phyloP scores from a whole-genome alignment of 2,329 filamentous ascomycete genomes.

The Xylaria multiplex region DNA sequence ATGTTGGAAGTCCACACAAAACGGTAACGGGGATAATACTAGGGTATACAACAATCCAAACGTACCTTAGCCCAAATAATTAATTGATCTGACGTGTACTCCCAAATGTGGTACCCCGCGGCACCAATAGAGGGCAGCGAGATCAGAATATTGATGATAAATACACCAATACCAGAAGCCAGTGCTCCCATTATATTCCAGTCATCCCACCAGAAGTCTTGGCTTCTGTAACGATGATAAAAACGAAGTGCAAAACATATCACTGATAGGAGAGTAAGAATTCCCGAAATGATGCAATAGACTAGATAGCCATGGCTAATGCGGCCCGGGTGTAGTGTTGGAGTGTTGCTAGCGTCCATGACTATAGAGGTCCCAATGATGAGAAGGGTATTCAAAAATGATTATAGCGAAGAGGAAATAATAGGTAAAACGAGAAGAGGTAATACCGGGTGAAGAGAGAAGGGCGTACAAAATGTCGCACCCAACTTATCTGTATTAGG shows the following conservation, averaged over 20 bases:
- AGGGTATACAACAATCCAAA: too few species aligned
- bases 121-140: constrained; percentile 9
- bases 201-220: constrained; percentile 20
- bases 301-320: neutral
- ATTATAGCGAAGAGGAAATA: too few species aligned
- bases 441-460: too few species aligned
- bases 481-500: too few species aligned
- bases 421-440: too few species aligned
- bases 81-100: constrained; percentile 1
- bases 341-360: neutral
- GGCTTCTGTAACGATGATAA: neutral
- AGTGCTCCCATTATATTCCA: constrained; percentile 10
- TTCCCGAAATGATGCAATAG: neutral
- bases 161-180: neutral
- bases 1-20: too few species aligned
- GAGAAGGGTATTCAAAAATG: too few species aligned
- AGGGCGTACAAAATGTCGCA: too few species aligned
- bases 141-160: constrained; percentile 3
- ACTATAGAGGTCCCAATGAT: too few species aligned
- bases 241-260: constrained; percentile 1
- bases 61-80: neutral
- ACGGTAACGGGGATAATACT: too few species aligned
- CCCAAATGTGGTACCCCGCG: constrained; percentile 10
- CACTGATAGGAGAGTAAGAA: neutral
- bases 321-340: neutral